phyloP scores from a whole-genome alignment of 129 eudicot genomes.

The Artemisia annua region DNA sequence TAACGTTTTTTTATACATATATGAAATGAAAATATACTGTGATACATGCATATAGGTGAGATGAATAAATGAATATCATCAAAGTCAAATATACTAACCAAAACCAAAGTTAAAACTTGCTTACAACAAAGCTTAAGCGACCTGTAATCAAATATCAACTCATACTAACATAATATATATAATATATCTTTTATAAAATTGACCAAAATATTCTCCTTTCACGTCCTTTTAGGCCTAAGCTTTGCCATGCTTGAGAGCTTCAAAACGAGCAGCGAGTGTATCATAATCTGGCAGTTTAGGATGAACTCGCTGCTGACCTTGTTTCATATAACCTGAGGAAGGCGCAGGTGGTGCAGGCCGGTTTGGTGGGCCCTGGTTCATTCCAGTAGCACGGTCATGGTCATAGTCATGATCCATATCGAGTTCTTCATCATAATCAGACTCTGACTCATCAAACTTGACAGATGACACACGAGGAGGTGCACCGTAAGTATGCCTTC shows the following conservation, averaged over 20 bases:
- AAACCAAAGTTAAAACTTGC: not conserved
- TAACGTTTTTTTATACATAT: not conserved
- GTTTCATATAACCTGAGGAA: slow-evolving; percentile 14
- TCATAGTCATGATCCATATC: slow-evolving; percentile 46
- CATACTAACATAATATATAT: not conserved
- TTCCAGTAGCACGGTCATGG: slow-evolving; percentile 22
- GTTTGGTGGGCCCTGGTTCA: slow-evolving; percentile 49
- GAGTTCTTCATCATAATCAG: slow-evolving; percentile 67
- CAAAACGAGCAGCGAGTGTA: slow-evolving; percentile 83
- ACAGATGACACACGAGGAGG: slow-evolving; percentile 45
- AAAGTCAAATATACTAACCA: slow-evolving; percentile 2
- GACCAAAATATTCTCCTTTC: not conserved
- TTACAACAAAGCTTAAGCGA: not conserved
- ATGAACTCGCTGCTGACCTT: slow-evolving; percentile 69
- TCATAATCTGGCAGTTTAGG: slow-evolving; percentile 97
- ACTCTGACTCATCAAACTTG: slow-evolving; percentile 76
- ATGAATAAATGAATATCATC: slow-evolving; percentile 26
- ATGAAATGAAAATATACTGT: not conserved
- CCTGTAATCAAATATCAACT: slow-evolving; percentile 6
- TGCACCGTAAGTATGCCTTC: slow-evolving; percentile 69
- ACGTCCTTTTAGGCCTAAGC: slow-evolving; percentile 13
- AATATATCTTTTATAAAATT: not conserved
- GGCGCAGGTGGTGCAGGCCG: slow-evolving; percentile 66
- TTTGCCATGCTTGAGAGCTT: slow-evolving; percentile 71
- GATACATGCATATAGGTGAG: slow-evolving; percentile 14